Evolutionary conservation across 495 filamentous ascomycete genomes (phyloP), one percentile per base, ranked within the genome.

Genomic region (Hypoxylon fuscum): DNA sequence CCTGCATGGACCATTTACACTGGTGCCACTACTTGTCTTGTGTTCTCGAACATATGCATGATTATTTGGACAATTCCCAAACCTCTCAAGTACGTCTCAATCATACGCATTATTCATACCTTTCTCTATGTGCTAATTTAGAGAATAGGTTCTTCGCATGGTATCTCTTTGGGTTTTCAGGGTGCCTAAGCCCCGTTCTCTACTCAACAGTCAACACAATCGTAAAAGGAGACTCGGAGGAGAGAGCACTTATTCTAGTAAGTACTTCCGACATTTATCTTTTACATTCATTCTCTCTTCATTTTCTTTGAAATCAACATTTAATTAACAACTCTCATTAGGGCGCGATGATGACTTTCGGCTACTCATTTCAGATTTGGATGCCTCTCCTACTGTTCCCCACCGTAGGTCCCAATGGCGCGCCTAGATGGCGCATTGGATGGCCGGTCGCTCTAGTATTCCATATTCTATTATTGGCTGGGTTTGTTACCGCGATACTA

Each of bases 311-410:
- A 15, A 42, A 20, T 1, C 14, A 46, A 14, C 21, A 27, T 40
- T 4, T 37, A 14, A 37, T 60, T 64, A 15, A 25, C 53, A 15
- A 5, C 17, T 12, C 27, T 12, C 15, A 37, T 17, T 35, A 80
- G 76, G 79, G 79, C 10, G 60, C 76, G 1, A 80, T 81, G 79
- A 81, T 81, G 79, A 77, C 77, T 14, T 76, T 81, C 37, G 77
- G 77, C 23, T 81, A 80, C 53, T 79, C 77, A 0, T 80, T 81
- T 61, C 65, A 80, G 14, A 78, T 80, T 34, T 81, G 78, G 77
- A 74, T 78, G 14, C 77, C 77, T 0, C 72, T 79, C 20, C 55
- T 81, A 1, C 55, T 77, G 3, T 81, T 77, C 48, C 79, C 76
- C 3, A 79, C 77, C 2, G 72, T 73, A 8, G 75, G 77, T 1